phyloP scores from a whole-genome alignment of 176 grass and related monocot genomes.

The Calamus simplicifolius region DNA sequence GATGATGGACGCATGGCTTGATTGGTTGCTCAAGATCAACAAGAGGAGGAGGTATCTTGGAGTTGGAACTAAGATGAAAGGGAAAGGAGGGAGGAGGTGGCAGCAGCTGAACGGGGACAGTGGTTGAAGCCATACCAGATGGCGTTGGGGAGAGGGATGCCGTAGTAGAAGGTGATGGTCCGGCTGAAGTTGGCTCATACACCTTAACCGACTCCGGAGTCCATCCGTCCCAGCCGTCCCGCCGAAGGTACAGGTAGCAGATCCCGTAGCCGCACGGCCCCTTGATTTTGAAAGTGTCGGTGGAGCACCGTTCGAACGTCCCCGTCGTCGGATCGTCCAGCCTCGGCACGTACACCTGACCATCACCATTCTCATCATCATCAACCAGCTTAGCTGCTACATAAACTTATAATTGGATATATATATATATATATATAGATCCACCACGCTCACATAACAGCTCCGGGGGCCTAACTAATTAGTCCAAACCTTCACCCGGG shows the following conservation, averaged over 20 bases:
- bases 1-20: no score
- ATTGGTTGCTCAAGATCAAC: no score
- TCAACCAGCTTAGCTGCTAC: no score
- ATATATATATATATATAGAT: no score
- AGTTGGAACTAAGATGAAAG: no score
- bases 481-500: no score
- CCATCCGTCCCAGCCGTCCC: slow-evolving; percentile 46
- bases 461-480: no score
- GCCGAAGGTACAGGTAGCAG: slow-evolving; percentile 48
- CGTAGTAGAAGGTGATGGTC: slow-evolving; percentile 68
- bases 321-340: slow-evolving; percentile 24
- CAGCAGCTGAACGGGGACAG: slow-evolving; percentile 13
- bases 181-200: slow-evolving; percentile 30
- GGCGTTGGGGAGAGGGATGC: slow-evolving; percentile 36
- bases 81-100: not conserved
- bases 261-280: slow-evolving; percentile 78
- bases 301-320: slow-evolving; percentile 71
- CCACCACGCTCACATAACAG: no score
- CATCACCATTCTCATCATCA: not conserved
- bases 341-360: slow-evolving; percentile 50
- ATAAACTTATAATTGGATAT: no score
- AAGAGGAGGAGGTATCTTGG: no score
- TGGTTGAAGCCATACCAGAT: slow-evolving; percentile 73
- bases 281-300: slow-evolving; percentile 52
- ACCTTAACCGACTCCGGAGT: slow-evolving; percentile 61